Conservation (phyloP, 129 eudicot species). For the Kitagawia praeruptora region DNA sequence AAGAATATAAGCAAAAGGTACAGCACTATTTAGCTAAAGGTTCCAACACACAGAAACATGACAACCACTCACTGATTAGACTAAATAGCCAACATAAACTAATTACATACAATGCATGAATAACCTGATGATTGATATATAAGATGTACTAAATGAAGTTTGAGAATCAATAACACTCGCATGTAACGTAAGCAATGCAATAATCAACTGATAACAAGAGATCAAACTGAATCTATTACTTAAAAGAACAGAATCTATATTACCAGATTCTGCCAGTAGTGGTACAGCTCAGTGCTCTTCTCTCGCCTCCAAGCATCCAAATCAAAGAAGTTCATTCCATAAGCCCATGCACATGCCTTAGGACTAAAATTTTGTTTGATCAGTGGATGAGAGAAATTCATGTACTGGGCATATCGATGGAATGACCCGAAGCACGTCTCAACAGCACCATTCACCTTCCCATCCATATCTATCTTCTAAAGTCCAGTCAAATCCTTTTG, state of each 20-base stretch:
- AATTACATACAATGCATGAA: too few species aligned
- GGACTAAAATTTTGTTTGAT: conserved; percentile 15
- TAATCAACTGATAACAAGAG: conserved; percentile 1
- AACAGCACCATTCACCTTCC: conserved; percentile 27
- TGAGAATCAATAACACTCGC: background rate
- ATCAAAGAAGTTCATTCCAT: conserved; percentile 29
- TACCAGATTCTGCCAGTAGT: conserved; percentile 38
- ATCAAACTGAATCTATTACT: background rate
- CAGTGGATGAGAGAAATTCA: conserved; percentile 25
- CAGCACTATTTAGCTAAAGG: background rate
- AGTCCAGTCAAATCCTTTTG: conserved; percentile 88
- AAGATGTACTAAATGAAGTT: background rate
- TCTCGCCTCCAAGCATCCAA: conserved; percentile 26
- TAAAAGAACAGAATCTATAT: background rate
- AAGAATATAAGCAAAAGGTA: background rate
- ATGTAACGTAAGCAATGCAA: background rate
- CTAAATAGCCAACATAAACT: too few species aligned
- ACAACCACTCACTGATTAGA: too few species aligned
- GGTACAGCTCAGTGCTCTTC: conserved; percentile 53
- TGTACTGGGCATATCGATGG: conserved; percentile 15
- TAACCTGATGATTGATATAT: background rate
- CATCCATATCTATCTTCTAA: conserved; percentile 64
- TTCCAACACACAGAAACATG: background rate
- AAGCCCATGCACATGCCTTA: conserved; percentile 31
- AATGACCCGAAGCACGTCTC: conserved; percentile 29